Conservation (phyloP, 192 early-diverging fungal genomes). For the Dissophora ornata region DNA sequence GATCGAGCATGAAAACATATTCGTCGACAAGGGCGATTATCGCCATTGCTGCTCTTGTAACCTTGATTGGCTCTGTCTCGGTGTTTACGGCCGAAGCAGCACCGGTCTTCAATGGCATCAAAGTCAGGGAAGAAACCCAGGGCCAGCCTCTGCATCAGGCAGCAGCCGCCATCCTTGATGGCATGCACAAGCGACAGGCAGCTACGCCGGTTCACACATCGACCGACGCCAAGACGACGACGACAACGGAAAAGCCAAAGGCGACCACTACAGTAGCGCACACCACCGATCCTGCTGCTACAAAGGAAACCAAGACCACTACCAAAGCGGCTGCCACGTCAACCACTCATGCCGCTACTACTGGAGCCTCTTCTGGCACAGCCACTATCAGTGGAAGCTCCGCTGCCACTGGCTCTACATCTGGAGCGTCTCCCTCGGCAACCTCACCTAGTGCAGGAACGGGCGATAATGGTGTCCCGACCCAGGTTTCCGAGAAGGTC, state of each 20-base stretch:
- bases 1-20: constrained; percentile 27
- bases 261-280: neutral
- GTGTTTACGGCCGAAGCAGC: constrained; percentile 17
- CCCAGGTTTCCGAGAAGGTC: constrained; percentile 28
- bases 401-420: neutral
- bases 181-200: constrained; percentile 1
- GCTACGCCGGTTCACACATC: no score
- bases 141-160: neutral
- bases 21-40: constrained; percentile 10
- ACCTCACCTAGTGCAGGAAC: neutral
- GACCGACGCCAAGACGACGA: neutral
- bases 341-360: neutral
- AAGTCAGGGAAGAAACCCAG: neutral
- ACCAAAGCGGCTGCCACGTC: neutral
- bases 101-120: neutral
- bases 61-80: constrained; percentile 20
- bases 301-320: no score
- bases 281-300: neutral
- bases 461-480: constrained; percentile 20
- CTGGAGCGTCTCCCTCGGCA: neutral
- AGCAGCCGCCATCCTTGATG: neutral
- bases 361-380: neutral
- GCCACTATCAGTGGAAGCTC: no score
- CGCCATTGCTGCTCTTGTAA: constrained; percentile 19
- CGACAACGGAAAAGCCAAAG: neutral